phyloP scores from a whole-genome alignment of 192 early-diverging fungal genomes.

The Coemansia biformis region DNA sequence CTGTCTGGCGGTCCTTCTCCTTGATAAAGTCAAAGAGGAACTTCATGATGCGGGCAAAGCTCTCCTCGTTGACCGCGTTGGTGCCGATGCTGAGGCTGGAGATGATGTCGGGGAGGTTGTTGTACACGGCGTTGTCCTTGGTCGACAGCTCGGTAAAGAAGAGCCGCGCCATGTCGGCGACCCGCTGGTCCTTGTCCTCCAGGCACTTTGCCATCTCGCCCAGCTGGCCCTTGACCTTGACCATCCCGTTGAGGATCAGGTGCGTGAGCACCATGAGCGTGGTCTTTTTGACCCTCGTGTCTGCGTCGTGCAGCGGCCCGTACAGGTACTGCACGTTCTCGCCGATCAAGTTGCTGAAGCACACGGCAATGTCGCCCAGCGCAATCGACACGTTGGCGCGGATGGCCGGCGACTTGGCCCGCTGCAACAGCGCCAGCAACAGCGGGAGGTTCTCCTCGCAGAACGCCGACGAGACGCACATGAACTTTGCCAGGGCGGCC shows the following conservation, averaged over 20 bases:
- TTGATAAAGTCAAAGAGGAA: conserved; percentile 95
- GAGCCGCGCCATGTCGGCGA: conserved; percentile 85
- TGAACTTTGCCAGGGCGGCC: conserved; percentile 88
- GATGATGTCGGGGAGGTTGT: conserved; percentile 98
- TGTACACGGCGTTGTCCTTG: conserved; percentile 99
- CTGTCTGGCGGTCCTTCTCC: conserved; percentile 86
- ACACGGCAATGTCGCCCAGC: conserved; percentile 96
- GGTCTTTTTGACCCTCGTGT: conserved; percentile 86
- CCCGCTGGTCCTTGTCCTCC: conserved; percentile 78
- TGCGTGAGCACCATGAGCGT: conserved; percentile 98
- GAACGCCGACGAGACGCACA: conserved; percentile 93
- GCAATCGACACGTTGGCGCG: conserved; percentile 94
- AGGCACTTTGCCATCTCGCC: conserved; percentile 98
- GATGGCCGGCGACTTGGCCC: conserved; percentile 76
- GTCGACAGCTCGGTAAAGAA: conserved; percentile 94
- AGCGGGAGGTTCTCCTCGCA: conserved; percentile 90
- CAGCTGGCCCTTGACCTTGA: conserved; percentile 98
- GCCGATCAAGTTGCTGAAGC: conserved; percentile 95
- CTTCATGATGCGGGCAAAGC: conserved; percentile 87
- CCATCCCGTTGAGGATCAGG: conserved; percentile 97
- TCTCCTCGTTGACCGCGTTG: conserved; percentile 70
- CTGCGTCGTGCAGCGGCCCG: conserved; percentile 77
- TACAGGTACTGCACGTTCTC: conserved; percentile 95
- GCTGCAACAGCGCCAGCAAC: conserved; percentile 83
- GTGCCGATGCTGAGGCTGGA: conserved; percentile 73